These are phyloP conservation scores for Fusarium tricinctum DNA, from an alignment of 2,329 filamentous ascomycete genomes.

Conservation along the genomic window DNA sequence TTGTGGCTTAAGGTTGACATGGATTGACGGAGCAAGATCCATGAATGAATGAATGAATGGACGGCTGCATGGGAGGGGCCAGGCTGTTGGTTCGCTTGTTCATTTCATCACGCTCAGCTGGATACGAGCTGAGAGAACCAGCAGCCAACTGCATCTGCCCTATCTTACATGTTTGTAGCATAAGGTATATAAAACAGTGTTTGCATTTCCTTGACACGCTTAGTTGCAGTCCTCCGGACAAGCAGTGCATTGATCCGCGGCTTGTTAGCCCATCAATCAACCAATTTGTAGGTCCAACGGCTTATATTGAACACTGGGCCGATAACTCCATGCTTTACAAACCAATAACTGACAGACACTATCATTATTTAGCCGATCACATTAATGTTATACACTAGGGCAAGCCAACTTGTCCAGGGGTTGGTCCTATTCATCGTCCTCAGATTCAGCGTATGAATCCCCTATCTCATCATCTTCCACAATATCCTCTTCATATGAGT, in stretches of 20 bases:
- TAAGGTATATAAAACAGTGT: background rate
- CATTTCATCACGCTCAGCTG: slow-evolving; percentile 1
- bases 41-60: slow-evolving; percentile 2
- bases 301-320: background rate
- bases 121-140: slow-evolving; percentile 6
- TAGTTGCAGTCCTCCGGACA: background rate
- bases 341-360: slow-evolving; percentile 5
- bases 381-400: slow-evolving; percentile 5
- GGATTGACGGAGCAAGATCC: slow-evolving; percentile 13
- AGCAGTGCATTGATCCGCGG: slow-evolving; percentile 3
- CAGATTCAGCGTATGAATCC: slow-evolving; percentile 25
- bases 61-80: slow-evolving; percentile 20
- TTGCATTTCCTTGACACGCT: background rate
- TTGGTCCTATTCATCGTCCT: slow-evolving; percentile 10
- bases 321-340: background rate
- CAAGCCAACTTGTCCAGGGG: background rate
- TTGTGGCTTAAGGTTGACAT: slow-evolving; percentile 28
- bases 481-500: slow-evolving; percentile 32
- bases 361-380: slow-evolving; percentile 14
- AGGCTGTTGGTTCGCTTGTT: slow-evolving; percentile 2
- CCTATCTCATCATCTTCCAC: slow-evolving; percentile 30
- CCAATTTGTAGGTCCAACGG: background rate
- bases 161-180: background rate
- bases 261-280: slow-evolving; percentile 3
- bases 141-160: background rate